These are phyloP conservation scores for Clathrus columnatus DNA, from an alignment of 768 basidiomycete genomes.

Conservation along the genomic window DNA sequence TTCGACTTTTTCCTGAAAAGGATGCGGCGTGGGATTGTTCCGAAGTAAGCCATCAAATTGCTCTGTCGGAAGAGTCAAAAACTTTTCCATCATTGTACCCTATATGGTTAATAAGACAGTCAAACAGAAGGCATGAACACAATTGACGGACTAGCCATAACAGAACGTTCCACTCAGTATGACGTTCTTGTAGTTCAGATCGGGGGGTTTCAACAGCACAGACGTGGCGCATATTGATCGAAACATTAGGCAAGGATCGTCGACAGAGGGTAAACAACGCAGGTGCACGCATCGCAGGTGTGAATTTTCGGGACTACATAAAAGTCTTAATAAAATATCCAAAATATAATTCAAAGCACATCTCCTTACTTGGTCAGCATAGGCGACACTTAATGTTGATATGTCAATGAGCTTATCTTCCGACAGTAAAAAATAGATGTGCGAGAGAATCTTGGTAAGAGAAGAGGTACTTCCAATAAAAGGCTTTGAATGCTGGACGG, in stretches of 20 bases:
- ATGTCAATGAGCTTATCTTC: constrained; percentile 59
- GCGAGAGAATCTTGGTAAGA: constrained; percentile 70
- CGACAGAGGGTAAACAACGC: constrained; percentile 26
- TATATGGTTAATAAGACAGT: constrained; percentile 20
- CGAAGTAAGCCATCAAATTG: constrained; percentile 56
- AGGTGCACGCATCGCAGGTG: constrained; percentile 72
- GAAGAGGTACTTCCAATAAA: constrained; percentile 91
- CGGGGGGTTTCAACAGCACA: constrained; percentile 59
- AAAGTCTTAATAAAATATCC: background rate
- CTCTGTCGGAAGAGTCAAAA: constrained; percentile 56
- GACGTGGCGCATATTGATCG: background rate
- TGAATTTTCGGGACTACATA: constrained; percentile 56
- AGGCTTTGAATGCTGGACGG: constrained; percentile 43
- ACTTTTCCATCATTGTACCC: constrained; percentile 87
- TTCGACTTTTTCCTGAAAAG: constrained; percentile 39
- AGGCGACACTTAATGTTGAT: constrained; percentile 49
- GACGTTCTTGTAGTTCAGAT: constrained; percentile 24
- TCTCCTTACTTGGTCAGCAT: constrained; percentile 45
- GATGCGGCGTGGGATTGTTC: constrained; percentile 24
- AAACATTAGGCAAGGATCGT: background rate
- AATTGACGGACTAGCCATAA: constrained; percentile 54
- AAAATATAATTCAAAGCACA: background rate
- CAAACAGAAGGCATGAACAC: background rate
- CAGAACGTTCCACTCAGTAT: constrained; percentile 56
- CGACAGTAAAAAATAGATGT: constrained; percentile 84